Percentiles rank a stretch among this genome's conserved stretches.
These are phyloP conservation scores for Aspergillus amoenus DNA, from an alignment of 2,329 filamentous ascomycete genomes.

Conservation along the genomic window DNA sequence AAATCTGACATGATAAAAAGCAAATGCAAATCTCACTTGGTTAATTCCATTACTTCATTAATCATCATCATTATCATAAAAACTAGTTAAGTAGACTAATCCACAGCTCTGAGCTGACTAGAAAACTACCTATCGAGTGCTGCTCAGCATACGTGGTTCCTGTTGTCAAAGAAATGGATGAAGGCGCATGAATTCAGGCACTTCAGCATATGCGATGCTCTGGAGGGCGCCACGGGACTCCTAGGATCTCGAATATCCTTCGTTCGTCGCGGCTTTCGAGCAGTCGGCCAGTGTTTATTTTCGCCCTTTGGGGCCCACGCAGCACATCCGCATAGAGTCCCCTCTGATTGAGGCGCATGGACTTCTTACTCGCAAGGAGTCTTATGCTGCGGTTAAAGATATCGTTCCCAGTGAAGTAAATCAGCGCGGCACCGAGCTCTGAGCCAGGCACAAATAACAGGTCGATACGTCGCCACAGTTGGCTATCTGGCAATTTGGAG, in stretches of 20 bases:
- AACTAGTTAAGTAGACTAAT: too few relatives aligned
- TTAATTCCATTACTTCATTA: background rate
- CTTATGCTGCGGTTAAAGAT: conserved; percentile 89
- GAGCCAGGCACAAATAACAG: conserved; percentile 76
- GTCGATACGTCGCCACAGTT: conserved; percentile 77
- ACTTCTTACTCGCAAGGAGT: conserved; percentile 74
- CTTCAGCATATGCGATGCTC: conserved; percentile 70
- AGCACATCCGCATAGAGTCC: conserved; percentile 71
- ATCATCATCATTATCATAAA: background rate
- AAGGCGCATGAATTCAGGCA: conserved; percentile 3
- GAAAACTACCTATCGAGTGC: background rate
- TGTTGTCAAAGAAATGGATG: background rate
- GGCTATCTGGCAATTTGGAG: conserved; percentile 63
- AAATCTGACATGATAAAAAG: background rate
- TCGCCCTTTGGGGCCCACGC: conserved; percentile 18
- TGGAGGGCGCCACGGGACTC: conserved; percentile 66
- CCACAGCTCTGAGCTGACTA: background rate
- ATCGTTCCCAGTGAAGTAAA: conserved; percentile 97
- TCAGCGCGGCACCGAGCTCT: conserved; percentile 77
- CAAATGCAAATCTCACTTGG: background rate
- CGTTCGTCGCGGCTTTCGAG: conserved; percentile 20
- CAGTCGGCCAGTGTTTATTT: conserved; percentile 17
- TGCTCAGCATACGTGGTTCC: background rate
- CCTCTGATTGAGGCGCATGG: conserved; percentile 80
- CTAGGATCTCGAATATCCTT: conserved; percentile 20